Evolutionary conservation across 2,329 filamentous ascomycete genomes (phyloP), one percentile per base, ranked within the genome.

Genomic region (Calonectria montana): DNA sequence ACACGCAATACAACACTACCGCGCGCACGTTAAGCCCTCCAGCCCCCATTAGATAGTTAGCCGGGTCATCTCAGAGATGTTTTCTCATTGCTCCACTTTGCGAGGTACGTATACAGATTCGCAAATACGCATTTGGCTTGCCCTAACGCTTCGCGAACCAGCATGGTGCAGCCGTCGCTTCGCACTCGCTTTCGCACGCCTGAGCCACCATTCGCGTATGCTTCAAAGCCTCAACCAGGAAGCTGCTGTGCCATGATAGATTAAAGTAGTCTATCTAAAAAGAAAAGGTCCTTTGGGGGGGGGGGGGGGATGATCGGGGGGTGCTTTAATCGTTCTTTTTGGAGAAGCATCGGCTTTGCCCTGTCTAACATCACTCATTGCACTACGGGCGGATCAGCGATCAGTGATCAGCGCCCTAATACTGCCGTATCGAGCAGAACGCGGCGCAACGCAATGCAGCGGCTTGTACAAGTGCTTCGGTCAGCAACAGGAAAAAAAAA

Each of bases 141-240:
- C 48, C 29, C 50, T 55, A 31, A 29, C 27, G 25, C 29, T 27
- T 18, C 23, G 21, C 29, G 53, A 57, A n/a, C 53, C 15, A 12
- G 21, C 39, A 27, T 27, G 29, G 48, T 53, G 48, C 27, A 53
- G 27, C 48, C 41, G 48, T 41, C 62, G 27, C 16, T 7, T 75
- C 69, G 74, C 65, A 72, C 69, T 77, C 74, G 76, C 23, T 76
- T 70, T 77, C 76, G 75, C 69, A 39, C 57, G n/a, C n/a, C 53
- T 57, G 31, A 57, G 53, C 31, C 53, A 57, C 53, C 12, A 23
- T 12, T 37, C 35, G 31, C 29, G 53, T 57, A n/a, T 41, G 57
- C 63, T 41, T 63, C 70, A 69, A 69, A 76, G 74, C 71, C 73
- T 73, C 71, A 69, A n/a, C 48, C 21, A 27, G 47, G 43, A 41